phyloP scores from a whole-genome alignment of 371 early-diverging fungal genomes.

The Mucor indicus region DNA sequence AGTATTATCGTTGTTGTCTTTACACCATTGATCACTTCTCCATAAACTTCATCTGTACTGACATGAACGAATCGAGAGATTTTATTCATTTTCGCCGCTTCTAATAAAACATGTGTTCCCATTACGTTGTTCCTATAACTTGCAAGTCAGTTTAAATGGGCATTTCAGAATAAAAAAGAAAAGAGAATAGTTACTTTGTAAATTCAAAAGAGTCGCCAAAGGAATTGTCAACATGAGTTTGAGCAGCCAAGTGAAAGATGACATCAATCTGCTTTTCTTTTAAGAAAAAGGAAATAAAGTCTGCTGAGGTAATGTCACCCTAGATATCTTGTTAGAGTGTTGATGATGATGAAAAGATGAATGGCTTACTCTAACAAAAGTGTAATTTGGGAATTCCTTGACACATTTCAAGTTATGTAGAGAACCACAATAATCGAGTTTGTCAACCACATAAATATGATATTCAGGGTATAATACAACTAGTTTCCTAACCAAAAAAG shows the following conservation, averaged over 20 bases:
- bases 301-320: slow-evolving; percentile 75
- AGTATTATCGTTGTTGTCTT: too few relatives aligned
- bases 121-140: slow-evolving; percentile 69
- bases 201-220: slow-evolving; percentile 84
- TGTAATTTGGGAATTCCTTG: slow-evolving; percentile 53
- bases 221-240: slow-evolving; percentile 90
- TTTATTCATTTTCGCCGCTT: slow-evolving; percentile 64
- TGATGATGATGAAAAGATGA: too few relatives aligned
- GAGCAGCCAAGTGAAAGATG: slow-evolving; percentile 83
- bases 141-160: not conserved
- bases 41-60: slow-evolving; percentile 89
- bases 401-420: slow-evolving; percentile 60
- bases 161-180: not conserved
- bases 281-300: slow-evolving; percentile 68
- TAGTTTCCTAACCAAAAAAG: slow-evolving; percentile 62
- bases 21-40: slow-evolving; percentile 65
- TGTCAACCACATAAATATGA: slow-evolving; percentile 72
- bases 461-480: slow-evolving; percentile 70
- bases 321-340: slow-evolving; percentile 11
- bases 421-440: slow-evolving; percentile 81
- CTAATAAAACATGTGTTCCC: slow-evolving; percentile 86
- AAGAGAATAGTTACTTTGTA: slow-evolving; percentile 55
- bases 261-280: slow-evolving; percentile 72
- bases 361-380: slow-evolving; percentile 62
- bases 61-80: slow-evolving; percentile 75